Percentiles rank a stretch among this genome's conserved stretches.
These are phyloP conservation scores for Lathyrus aphaca DNA, from an alignment of 306 rosid genomes.

Conservation along the genomic window DNA sequence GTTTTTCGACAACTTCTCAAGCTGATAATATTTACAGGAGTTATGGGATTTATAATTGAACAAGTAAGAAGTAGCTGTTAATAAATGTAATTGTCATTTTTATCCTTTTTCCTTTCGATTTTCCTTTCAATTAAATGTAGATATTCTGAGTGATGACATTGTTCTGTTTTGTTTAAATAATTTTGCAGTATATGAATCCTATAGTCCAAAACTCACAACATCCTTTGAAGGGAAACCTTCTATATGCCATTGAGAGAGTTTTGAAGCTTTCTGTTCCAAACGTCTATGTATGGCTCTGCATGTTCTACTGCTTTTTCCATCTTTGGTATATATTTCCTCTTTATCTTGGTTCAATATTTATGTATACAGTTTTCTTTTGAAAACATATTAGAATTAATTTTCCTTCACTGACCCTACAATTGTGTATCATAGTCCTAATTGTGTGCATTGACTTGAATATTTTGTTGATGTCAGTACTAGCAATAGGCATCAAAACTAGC, in stretches of 20 bases:
- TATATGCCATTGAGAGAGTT: slow-evolving; percentile 86
- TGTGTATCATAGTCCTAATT: slow-evolving; percentile 11
- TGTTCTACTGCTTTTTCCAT: slow-evolving; percentile 97
- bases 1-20: slow-evolving; percentile 80
- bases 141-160: slow-evolving; percentile 41
- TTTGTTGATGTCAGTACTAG: background rate
- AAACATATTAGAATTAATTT: slow-evolving; percentile 2
- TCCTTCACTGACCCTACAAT: slow-evolving; percentile 19
- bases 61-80: slow-evolving; percentile 62
- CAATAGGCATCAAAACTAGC: slow-evolving; percentile 12
- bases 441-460: slow-evolving; percentile 23
- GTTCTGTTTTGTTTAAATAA: slow-evolving; percentile 23
- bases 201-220: slow-evolving; percentile 90
- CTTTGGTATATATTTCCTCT: slow-evolving; percentile 66
- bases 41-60: slow-evolving; percentile 95
- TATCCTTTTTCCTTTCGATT: background rate
- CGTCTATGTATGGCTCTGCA: slow-evolving; percentile 98
- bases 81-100: slow-evolving; percentile 25
- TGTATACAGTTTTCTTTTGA: background rate
- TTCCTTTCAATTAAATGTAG: slow-evolving; percentile 1
- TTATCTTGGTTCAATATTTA: background rate
- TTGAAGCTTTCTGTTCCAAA: slow-evolving; percentile 97
- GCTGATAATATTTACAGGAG: slow-evolving; percentile 88
- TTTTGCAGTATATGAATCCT: slow-evolving; percentile 93
- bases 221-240: slow-evolving; percentile 87